Evolutionary conservation across 2,329 filamentous ascomycete genomes (phyloP).

Genomic region (Fusarium anguioides): DNA sequence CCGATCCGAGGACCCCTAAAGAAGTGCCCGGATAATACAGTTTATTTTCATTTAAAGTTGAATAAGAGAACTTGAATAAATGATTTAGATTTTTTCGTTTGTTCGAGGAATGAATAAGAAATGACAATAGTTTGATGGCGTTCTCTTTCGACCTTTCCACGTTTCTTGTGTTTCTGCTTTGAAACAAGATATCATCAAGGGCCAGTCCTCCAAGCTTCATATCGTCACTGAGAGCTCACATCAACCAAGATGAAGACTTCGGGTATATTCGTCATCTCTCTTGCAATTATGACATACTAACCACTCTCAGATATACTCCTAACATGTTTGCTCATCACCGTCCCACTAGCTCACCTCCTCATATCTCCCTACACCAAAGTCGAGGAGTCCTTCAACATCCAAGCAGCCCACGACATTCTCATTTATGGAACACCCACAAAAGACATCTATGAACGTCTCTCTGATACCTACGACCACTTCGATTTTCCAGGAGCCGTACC

Average conservation of each 20-base stretch:
- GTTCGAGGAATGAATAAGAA: background rate
- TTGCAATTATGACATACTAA: background rate
- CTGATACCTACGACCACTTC: constrained; percentile 84
- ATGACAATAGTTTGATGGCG: background rate
- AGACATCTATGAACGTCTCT: constrained; percentile 66
- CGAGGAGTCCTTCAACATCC: constrained; percentile 97
- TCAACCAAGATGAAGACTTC: constrained; percentile 38
- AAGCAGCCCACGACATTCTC: constrained; percentile 91
- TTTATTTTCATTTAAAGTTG: background rate
- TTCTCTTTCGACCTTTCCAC: background rate
- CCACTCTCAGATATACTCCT: constrained; percentile 39
- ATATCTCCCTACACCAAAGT: constrained; percentile 93
- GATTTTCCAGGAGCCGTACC: constrained; percentile 92
- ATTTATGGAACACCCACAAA: constrained; percentile 78
- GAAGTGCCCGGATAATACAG: background rate
- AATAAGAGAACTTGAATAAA: background rate
- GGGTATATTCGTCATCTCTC: constrained; percentile 14
- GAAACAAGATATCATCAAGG: background rate
- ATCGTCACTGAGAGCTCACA: background rate
- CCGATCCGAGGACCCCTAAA: constrained; percentile 47
- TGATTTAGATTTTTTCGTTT: background rate
- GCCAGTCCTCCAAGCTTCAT: no score
- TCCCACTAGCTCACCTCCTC: constrained; percentile 76
- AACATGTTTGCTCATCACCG: constrained; percentile 56
- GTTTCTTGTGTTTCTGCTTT: background rate